A percentile compares a stretch with the other conserved stretches of the same genome.
phyloP scores from a whole-genome alignment of 495 filamentous ascomycete species.

The Xylaria castorea region DNA sequence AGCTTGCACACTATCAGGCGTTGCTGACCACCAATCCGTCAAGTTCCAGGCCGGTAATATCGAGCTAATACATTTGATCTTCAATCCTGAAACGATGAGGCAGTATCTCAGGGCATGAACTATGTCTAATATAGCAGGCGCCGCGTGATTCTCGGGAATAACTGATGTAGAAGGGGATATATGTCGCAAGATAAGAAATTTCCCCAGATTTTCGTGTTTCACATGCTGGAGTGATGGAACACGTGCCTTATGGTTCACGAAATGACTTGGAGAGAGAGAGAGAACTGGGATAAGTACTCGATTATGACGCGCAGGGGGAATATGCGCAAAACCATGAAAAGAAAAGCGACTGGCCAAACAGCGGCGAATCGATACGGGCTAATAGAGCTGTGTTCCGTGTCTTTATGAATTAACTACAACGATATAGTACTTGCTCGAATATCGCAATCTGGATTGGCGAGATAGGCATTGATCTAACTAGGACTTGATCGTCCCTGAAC shows the following conservation, averaged over 20 bases:
- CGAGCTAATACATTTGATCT: constrained; percentile 14
- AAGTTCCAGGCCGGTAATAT: background rate
- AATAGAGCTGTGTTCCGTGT: background rate
- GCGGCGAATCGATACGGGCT: background rate
- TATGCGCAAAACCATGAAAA: background rate
- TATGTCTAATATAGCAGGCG: background rate
- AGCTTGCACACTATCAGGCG: background rate
- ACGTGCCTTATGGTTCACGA: constrained; percentile 6
- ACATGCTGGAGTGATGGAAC: constrained; percentile 2
- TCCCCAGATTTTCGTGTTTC: constrained; percentile 20
- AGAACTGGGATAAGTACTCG: no score
- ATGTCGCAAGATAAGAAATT: constrained; percentile 9
- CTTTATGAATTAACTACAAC: background rate
- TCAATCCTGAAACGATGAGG: constrained; percentile 20
- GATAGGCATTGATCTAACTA: constrained; percentile 3
- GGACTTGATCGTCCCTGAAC: background rate
- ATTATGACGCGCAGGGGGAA: background rate
- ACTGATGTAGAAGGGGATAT: background rate
- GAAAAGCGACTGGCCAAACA: background rate
- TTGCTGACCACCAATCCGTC: constrained; percentile 27
- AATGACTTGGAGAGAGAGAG: background rate
- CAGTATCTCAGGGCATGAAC: background rate
- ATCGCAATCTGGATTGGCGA: background rate
- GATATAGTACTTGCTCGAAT: background rate
- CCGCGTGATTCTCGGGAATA: background rate